A percentile compares a stretch with the other conserved stretches of the same genome.
phyloP scores from a whole-genome alignment of 169 alveolate genomes.

The Plasmodium vivax region DNA sequence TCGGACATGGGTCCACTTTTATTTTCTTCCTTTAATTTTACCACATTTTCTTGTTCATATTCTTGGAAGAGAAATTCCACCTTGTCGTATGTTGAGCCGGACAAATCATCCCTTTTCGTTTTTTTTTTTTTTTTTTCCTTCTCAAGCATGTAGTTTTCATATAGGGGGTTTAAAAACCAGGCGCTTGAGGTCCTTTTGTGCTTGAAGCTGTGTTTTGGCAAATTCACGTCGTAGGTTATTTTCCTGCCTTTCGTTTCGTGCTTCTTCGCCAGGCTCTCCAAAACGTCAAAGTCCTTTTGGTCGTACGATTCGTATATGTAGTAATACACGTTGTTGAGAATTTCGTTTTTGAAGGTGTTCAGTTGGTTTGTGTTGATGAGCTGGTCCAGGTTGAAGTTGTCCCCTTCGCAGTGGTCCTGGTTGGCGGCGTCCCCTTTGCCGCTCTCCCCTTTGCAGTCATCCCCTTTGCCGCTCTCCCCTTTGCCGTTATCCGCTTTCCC shows the following conservation, averaged over 20 bases:
- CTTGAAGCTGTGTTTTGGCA: slow-evolving; percentile 39
- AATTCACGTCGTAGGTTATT: slow-evolving; percentile 36
- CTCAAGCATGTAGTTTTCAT: slow-evolving; percentile 67
- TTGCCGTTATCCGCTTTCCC: background rate
- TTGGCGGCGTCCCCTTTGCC: background rate
- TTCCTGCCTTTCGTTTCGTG: slow-evolving; percentile 62
- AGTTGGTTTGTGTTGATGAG: slow-evolving; percentile 39
- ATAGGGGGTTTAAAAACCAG: slow-evolving; percentile 64
- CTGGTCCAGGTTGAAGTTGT: slow-evolving; percentile 3
- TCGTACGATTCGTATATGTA: slow-evolving; percentile 74
- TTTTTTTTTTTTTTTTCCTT: slow-evolving; percentile 19
- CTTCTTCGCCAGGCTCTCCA: slow-evolving; percentile 58
- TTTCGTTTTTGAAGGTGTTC: slow-evolving; percentile 47
- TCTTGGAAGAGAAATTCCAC: slow-evolving; percentile 42
- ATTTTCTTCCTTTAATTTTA: slow-evolving; percentile 11
- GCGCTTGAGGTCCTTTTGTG: slow-evolving; percentile 59
- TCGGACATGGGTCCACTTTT: slow-evolving; percentile 33
- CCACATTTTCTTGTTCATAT: background rate
- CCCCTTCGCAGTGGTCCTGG: background rate
- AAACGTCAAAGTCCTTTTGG: slow-evolving; percentile 50
- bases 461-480: background rate
- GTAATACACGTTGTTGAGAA: slow-evolving; percentile 53
- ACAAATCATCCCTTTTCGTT: background rate
- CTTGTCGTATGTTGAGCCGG: slow-evolving; percentile 1
- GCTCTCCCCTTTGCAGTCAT: background rate